Evolutionary conservation across 495 filamentous ascomycete species (phyloP).

Genomic region (Parachaetomium inaequale): DNA sequence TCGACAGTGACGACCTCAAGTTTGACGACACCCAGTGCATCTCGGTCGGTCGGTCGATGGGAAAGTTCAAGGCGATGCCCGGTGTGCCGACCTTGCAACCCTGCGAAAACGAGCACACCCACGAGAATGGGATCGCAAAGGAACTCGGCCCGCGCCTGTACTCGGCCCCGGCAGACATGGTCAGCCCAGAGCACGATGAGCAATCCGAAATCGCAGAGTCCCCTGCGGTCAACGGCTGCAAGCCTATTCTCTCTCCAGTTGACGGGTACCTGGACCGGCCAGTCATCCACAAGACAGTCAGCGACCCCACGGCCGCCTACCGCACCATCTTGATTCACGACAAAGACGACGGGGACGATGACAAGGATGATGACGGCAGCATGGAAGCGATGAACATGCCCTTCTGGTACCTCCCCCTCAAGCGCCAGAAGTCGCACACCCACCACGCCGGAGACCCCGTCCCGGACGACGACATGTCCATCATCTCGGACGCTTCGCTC

Average conservation of each 20-base stretch:
- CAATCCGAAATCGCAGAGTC: neutral
- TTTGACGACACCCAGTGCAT: constrained; percentile 26
- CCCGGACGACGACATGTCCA: constrained; percentile 24
- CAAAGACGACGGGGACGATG: neutral
- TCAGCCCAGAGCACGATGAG: neutral
- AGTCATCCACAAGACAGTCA: neutral
- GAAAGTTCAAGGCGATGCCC: neutral
- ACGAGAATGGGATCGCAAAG: neutral
- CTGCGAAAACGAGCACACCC: neutral
- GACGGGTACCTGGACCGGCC: neutral
- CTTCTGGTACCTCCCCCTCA: constrained; percentile 14
- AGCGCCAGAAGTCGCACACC: neutral
- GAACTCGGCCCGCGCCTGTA: neutral
- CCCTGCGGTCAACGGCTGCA: neutral
- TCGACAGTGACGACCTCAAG: constrained; percentile 6
- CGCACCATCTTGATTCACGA: neutral
- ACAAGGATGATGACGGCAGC: neutral
- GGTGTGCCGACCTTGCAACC: neutral
- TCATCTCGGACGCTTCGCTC: constrained; percentile 22
- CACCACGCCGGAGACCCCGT: neutral
- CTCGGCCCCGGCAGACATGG: neutral
- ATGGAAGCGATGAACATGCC: constrained; percentile 23
- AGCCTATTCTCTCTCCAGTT: neutral
- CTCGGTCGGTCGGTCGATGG: constrained; percentile 16
- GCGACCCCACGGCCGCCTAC: neutral